phyloP scores from a whole-genome alignment of 139 green algal genomes.

The Medakamo hakoo region DNA sequence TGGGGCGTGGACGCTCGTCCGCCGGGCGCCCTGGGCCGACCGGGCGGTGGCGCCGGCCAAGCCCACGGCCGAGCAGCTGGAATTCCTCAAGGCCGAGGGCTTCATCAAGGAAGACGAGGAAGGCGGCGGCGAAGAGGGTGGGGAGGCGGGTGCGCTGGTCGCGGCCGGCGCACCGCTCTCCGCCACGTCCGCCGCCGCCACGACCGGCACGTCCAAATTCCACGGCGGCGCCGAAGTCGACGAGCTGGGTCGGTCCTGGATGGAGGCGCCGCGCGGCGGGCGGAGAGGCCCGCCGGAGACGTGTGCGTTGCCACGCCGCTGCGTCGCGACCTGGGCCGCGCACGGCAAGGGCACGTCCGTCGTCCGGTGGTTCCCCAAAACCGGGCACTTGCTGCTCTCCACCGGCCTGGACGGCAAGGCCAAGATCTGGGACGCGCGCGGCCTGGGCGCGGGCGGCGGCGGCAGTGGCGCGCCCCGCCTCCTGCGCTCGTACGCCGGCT shows the following conservation, averaged over 20 bases:
- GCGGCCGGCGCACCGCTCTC: slow-evolving; percentile 16
- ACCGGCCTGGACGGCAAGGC: slow-evolving; percentile 81
- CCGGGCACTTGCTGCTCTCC: slow-evolving; percentile 85
- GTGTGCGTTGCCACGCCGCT: slow-evolving; percentile 85
- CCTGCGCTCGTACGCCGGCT: background rate
- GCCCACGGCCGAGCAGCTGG: slow-evolving; percentile 79
- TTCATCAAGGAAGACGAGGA: slow-evolving; percentile 22
- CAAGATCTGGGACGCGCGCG: slow-evolving; percentile 95
- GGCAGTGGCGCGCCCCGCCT: no score
- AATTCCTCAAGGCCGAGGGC: slow-evolving; percentile 41
- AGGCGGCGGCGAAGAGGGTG: slow-evolving; percentile 36
- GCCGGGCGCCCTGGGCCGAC: slow-evolving; percentile 58
- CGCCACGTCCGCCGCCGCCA: slow-evolving; percentile 24
- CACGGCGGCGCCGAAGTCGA: slow-evolving; percentile 61
- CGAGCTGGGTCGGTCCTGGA: slow-evolving; percentile 62
- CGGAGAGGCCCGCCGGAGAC: slow-evolving; percentile 33
- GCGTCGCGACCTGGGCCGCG: slow-evolving; percentile 78
- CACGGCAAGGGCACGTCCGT: slow-evolving; percentile 86
- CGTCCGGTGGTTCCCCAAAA: slow-evolving; percentile 74
- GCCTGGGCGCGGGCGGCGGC: slow-evolving; percentile 65
- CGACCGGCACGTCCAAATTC: slow-evolving; percentile 32
- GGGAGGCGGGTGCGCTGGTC: slow-evolving; percentile 28
- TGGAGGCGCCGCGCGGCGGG: slow-evolving; percentile 44
- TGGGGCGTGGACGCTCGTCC: slow-evolving; percentile 34
- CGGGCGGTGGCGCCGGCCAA: slow-evolving; percentile 38